phyloP scores from a whole-genome alignment of 768 basidiomycete species.

The Podaxis sp. region DNA sequence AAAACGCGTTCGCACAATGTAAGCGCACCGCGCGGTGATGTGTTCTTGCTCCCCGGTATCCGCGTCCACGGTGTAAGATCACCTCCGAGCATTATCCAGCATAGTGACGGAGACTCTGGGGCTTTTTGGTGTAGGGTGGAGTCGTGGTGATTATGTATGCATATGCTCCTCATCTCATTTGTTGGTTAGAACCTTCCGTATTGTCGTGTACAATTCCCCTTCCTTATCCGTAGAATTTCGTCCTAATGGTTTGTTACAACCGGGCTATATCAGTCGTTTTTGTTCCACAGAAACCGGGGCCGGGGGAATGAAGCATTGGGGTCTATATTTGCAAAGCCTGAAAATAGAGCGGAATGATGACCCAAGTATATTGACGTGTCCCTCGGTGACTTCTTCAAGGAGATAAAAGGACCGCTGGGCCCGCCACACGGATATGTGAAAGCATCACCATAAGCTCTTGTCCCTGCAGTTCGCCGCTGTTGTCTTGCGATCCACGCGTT shows the following conservation, averaged over 20 bases:
- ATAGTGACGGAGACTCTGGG: neutral
- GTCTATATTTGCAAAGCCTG: neutral
- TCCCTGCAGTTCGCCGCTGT: neutral
- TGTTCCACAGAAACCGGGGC: conserved; percentile 13
- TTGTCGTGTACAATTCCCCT: neutral
- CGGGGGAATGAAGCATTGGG: neutral
- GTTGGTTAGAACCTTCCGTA: conserved; percentile 5
- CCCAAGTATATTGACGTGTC: neutral
- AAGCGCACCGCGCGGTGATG: conserved; percentile 33
- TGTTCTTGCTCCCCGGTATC: neutral
- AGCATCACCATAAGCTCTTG: neutral
- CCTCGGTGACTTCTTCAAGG: neutral
- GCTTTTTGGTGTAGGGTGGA: conserved; percentile 6
- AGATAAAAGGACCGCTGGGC: neutral
- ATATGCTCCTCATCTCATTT: conserved; percentile 9
- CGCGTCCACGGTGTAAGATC: neutral
- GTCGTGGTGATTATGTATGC: conserved; percentile 14
- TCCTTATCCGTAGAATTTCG: conserved; percentile 1
- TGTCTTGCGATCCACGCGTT: neutral
- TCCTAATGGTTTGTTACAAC: neutral
- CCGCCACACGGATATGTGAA: neutral
- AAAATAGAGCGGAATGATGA: conserved; percentile 9
- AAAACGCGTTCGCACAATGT: conserved; percentile 40
- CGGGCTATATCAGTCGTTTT: neutral
- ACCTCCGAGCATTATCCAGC: neutral